Percentiles rank a stretch among this genome's conserved stretches.
These are phyloP conservation scores for Santalum album DNA, from an alignment of 164 flowering plant species.

Conservation along the genomic window DNA sequence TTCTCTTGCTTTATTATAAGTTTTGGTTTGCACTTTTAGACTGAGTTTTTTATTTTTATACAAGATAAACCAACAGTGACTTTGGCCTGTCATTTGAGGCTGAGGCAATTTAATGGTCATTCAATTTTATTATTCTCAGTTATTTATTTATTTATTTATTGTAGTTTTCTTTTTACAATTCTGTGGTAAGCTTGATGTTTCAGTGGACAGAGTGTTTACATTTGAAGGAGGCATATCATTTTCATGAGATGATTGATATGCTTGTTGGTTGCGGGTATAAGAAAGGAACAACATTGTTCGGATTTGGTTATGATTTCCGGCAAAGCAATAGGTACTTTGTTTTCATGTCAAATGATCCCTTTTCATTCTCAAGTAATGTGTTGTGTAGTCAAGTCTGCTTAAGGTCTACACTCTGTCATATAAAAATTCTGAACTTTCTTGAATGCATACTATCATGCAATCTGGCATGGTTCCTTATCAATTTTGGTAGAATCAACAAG, in stretches of 20 bases:
- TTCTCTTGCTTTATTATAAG: no score
- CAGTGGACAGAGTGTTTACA: slow-evolving; percentile 50
- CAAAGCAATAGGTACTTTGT: slow-evolving; percentile 80
- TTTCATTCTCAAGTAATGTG: slow-evolving; percentile 1
- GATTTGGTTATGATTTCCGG: slow-evolving; percentile 89
- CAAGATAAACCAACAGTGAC: no score
- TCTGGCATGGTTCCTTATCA: slow-evolving; percentile 11
- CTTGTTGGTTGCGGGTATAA: slow-evolving; percentile 73
- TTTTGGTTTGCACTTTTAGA: no score
- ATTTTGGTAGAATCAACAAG: slow-evolving; percentile 50
- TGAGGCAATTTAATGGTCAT: no score
- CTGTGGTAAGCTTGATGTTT: slow-evolving; percentile 11
- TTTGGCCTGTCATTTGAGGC: no score
- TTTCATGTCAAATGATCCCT: slow-evolving; percentile 7
- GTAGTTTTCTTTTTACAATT: no score
- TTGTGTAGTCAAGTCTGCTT: background rate
- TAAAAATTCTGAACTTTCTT: no score
- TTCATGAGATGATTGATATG: slow-evolving; percentile 88
- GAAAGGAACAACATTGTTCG: slow-evolving; percentile 86
- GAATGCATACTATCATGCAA: background rate
- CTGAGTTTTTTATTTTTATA: no score
- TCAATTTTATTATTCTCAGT: no score
- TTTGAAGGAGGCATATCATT: slow-evolving; percentile 61
- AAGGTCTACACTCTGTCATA: no score
- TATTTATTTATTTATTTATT: no score